Evolutionary conservation across 164 flowering plant species (phyloP).

Genomic region (Piper longum): DNA sequence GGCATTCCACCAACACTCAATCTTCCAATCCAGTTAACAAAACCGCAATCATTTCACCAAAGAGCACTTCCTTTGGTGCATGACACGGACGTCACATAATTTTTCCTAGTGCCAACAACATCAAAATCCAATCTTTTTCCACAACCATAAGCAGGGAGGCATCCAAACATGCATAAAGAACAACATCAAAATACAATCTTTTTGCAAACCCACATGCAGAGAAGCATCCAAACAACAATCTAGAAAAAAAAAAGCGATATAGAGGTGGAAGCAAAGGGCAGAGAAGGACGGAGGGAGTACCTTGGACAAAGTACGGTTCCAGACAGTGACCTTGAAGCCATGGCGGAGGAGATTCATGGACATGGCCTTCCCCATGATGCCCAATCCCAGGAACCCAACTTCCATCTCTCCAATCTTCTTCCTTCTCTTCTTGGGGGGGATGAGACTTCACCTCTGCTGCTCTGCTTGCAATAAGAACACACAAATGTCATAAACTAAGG

Average conservation of each 20-base stretch:
- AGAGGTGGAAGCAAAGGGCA: neutral
- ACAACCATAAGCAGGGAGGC: neutral
- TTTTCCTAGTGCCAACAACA: too few relatives aligned
- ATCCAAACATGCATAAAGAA: neutral
- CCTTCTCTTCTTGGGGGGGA: neutral
- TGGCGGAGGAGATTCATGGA: conserved; percentile 53
- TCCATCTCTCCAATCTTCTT: conserved; percentile 31
- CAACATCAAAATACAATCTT: neutral
- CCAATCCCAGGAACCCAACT: conserved; percentile 84
- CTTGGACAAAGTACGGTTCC: conserved; percentile 95
- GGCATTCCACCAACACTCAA: neutral
- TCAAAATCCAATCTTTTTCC: neutral
- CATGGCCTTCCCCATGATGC: conserved; percentile 98
- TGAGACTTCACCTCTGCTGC: neutral
- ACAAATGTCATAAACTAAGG: too few relatives aligned
- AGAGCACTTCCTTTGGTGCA: too few relatives aligned
- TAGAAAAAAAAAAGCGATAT: neutral
- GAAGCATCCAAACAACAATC: neutral
- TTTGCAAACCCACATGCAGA: neutral
- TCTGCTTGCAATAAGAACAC: neutral
- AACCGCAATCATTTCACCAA: too few relatives aligned
- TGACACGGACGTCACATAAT: too few relatives aligned
- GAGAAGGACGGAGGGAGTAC: conserved; percentile 13
- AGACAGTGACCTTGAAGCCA: conserved; percentile 88
- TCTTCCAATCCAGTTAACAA: neutral